Percentiles rank a stretch among this genome's conserved stretches.
phyloP scores from a whole-genome alignment of 192 early-diverging fungal species.

The Martensiomyces pterosporus region DNA sequence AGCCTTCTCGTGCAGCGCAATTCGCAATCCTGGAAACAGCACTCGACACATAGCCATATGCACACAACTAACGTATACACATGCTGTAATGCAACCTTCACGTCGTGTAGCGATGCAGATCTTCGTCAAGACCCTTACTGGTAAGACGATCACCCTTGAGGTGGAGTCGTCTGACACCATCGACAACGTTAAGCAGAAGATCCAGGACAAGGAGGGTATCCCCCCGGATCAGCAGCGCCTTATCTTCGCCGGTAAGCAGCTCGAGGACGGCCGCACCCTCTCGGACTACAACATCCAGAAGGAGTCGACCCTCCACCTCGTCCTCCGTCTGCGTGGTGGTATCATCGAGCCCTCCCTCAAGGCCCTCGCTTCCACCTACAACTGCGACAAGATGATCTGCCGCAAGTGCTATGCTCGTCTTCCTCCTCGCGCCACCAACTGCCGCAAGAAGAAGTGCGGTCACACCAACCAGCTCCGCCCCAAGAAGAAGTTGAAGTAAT shows the following conservation, averaged over 20 bases:
- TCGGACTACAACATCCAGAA: slow-evolving; percentile 99
- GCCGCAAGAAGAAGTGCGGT: slow-evolving; percentile 99
- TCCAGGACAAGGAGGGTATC: slow-evolving; percentile 98
- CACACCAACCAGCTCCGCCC: slow-evolving; percentile 98
- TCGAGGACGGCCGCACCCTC: slow-evolving; percentile 97
- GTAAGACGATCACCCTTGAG: slow-evolving; percentile 84
- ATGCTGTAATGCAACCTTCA: too few relatives aligned
- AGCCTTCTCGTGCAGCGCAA: too few relatives aligned
- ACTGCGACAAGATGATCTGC: slow-evolving; percentile 99
- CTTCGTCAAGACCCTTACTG: slow-evolving; percentile 84
- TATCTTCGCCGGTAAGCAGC: slow-evolving; percentile 99
- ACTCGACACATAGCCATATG: too few relatives aligned
- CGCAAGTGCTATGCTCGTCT: slow-evolving; percentile 99
- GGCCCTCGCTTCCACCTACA: slow-evolving; percentile 98
- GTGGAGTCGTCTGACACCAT: slow-evolving; percentile 92
- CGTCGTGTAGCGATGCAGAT: slow-evolving; percentile 68
- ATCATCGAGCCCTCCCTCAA: slow-evolving; percentile 99
- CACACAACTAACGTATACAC: too few relatives aligned
- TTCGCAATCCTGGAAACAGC: too few relatives aligned
- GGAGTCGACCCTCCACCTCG: slow-evolving; percentile 97
- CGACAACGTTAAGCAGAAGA: slow-evolving; percentile 91
- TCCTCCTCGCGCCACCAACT: slow-evolving; percentile 99
- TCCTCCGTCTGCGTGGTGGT: slow-evolving; percentile 94
- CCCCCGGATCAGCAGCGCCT: slow-evolving; percentile 99
- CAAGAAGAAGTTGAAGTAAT: slow-evolving; percentile 99